A percentile compares a stretch with the other conserved stretches of the same genome.
phyloP scores from a whole-genome alignment of 148 eudicot genomes.

The Amaranthus cruentus region DNA sequence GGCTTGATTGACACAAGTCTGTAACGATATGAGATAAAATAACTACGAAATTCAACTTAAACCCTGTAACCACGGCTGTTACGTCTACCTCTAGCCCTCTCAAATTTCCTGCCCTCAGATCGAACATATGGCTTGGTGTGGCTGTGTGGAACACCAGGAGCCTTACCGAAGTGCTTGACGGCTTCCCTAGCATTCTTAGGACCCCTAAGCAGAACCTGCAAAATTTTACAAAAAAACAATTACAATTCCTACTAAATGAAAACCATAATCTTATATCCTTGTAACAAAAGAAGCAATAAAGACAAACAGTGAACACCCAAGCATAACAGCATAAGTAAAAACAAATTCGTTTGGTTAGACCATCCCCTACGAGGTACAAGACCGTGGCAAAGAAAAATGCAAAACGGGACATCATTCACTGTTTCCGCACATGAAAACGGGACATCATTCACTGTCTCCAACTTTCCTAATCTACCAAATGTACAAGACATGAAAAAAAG shows the following conservation, averaged over 20 bases:
- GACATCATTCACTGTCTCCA: too few species aligned
- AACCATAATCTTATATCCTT: background rate
- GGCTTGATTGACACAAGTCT: conserved; percentile 18
- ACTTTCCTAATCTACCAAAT: too few species aligned
- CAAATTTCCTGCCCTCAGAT: conserved; percentile 75
- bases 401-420: too few species aligned
- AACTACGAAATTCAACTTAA: conserved; percentile 24
- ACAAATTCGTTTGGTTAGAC: too few species aligned
- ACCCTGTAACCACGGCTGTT: conserved; percentile 85
- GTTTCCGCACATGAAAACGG: too few species aligned
- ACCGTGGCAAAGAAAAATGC: background rate
- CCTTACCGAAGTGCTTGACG: conserved; percentile 83
- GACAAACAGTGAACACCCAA: too few species aligned
- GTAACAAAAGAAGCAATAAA: too few species aligned
- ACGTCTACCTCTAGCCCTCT: conserved; percentile 78
- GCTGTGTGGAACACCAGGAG: conserved; percentile 97
- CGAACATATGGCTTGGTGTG: conserved; percentile 93
- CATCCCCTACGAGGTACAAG: too few species aligned
- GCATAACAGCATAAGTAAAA: too few species aligned
- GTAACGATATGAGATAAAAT: conserved; percentile 14
- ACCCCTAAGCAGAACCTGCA: conserved; percentile 87
- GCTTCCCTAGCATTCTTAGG: conserved; percentile 89
- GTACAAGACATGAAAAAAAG: too few species aligned
- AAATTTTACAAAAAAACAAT: background rate
- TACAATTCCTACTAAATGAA: background rate